Evolutionary conservation across 495 filamentous ascomycete species (phyloP).

Genomic region (Neurospora sp.): DNA sequence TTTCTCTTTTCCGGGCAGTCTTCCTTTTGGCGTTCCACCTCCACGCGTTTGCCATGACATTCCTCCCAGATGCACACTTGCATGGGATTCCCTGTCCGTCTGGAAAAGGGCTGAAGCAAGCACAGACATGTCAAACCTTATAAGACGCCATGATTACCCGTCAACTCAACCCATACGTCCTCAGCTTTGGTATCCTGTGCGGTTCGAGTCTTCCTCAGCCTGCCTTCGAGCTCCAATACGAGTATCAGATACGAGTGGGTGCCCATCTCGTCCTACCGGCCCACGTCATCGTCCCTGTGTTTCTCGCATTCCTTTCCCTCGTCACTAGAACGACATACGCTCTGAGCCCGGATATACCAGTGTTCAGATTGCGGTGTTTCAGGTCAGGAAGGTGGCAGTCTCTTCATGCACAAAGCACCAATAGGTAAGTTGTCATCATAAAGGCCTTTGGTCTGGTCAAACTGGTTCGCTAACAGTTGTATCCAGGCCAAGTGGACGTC

Average conservation of each 20-base stretch:
- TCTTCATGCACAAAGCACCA: neutral
- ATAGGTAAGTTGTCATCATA: neutral
- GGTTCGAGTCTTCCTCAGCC: neutral
- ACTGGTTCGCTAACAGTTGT: neutral
- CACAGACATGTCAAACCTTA: neutral
- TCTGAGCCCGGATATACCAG: neutral
- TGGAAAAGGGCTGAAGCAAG: neutral
- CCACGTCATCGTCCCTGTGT: neutral
- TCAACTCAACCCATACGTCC: neutral
- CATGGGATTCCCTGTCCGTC: neutral
- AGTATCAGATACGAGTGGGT: neutral
- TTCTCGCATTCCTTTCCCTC: neutral
- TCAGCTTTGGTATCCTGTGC: neutral
- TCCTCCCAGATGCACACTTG: neutral
- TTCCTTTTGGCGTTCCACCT: neutral
- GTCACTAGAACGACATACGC: neutral
- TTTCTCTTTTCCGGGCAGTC: neutral
- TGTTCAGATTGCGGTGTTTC: neutral
- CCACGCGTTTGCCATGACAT: neutral
- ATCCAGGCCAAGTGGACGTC: neutral
- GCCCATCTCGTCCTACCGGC: neutral
- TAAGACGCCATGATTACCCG: neutral
- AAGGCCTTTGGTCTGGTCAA: neutral
- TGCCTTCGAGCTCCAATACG: neutral
- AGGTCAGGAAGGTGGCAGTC: neutral